phyloP scores from a whole-genome alignment of 768 basidiomycete genomes.

The Hydnum rufescens region DNA sequence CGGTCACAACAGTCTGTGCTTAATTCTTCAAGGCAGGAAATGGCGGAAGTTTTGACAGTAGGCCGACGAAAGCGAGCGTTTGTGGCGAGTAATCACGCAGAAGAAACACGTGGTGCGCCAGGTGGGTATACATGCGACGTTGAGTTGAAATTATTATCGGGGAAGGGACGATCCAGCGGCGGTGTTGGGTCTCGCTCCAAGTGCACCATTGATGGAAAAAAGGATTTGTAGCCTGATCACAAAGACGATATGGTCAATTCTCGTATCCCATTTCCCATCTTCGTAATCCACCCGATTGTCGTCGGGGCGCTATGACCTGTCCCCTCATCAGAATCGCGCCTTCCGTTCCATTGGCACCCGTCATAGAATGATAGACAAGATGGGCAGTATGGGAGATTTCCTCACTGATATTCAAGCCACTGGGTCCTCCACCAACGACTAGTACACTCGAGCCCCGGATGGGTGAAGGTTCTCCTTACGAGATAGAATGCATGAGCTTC shows the following conservation, averaged over 20 bases:
- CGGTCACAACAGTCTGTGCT: constrained; percentile 26
- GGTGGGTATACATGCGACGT: constrained; percentile 47
- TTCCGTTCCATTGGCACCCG: background rate
- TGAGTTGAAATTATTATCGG: constrained; percentile 38
- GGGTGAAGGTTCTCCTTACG: constrained; percentile 35
- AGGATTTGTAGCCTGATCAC: constrained; percentile 57
- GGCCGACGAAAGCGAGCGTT: constrained; percentile 45
- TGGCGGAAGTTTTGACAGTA: constrained; percentile 39
- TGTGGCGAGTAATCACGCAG: constrained; percentile 26
- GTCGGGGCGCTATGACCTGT: background rate
- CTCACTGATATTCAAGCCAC: constrained; percentile 43
- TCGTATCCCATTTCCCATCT: constrained; percentile 34
- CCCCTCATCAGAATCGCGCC: no score
- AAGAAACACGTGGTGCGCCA: constrained; percentile 52
- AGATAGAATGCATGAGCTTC: constrained; percentile 43
- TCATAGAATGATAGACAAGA: constrained; percentile 20
- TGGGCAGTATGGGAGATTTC: constrained; percentile 26
- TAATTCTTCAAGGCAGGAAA: constrained; percentile 67
- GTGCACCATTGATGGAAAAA: constrained; percentile 38
- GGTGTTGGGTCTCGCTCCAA: no score
- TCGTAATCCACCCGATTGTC: constrained; percentile 34
- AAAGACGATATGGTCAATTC: constrained; percentile 43
- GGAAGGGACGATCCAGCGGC: no score
- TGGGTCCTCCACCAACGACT: constrained; percentile 36
- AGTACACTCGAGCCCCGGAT: constrained; percentile 23